Conservation (phyloP, 1,139 yeast species). For the Saccharomycopsis crataegensis region DNA sequence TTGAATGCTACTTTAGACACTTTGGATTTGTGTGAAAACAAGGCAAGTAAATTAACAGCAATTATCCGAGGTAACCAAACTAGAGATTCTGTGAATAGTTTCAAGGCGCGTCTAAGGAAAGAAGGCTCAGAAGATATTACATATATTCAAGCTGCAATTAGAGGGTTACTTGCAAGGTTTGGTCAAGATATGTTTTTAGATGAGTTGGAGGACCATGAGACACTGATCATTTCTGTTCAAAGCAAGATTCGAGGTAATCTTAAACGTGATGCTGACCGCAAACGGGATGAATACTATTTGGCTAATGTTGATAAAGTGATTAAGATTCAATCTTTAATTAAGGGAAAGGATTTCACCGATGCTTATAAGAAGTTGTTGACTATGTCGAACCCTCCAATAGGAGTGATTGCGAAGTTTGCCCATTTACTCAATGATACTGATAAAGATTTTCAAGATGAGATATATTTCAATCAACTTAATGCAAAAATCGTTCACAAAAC, state of each 20-base stretch:
- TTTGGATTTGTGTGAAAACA: slow-evolving; percentile 13
- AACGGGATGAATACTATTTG: slow-evolving; percentile 46
- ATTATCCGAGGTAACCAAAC: slow-evolving; percentile 26
- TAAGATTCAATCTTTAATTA: slow-evolving; percentile 65
- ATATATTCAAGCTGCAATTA: slow-evolving; percentile 33
- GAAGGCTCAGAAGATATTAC: slow-evolving; percentile 23
- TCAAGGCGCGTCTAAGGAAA: not conserved
- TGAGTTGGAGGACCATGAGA: slow-evolving; percentile 37
- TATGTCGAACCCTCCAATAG: slow-evolving; percentile 68
- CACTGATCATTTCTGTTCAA: slow-evolving; percentile 30
- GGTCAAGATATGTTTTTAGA: slow-evolving; percentile 42
- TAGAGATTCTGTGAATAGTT: slow-evolving; percentile 21
- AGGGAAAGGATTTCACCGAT: slow-evolving; percentile 58
- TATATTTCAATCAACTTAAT: slow-evolving; percentile 58
- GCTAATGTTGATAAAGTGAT: slow-evolving; percentile 51
- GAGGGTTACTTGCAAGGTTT: slow-evolving; percentile 45
- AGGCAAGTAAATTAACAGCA: slow-evolving; percentile 29
- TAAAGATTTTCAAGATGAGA: slow-evolving; percentile 68
- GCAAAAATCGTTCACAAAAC: slow-evolving; percentile 62
- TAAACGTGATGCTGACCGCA: slow-evolving; percentile 26
- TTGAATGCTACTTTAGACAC: slow-evolving; percentile 10
- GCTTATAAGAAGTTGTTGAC: slow-evolving; percentile 70
- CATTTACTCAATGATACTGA: slow-evolving; percentile 70
- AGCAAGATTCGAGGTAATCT: slow-evolving; percentile 31
- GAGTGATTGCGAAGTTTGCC: slow-evolving; percentile 72